Percentiles rank a stretch among this genome's conserved stretches.
These are phyloP conservation scores for Pugionium cornutum DNA, from an alignment of 345 rosid genomes.

Conservation along the genomic window DNA sequence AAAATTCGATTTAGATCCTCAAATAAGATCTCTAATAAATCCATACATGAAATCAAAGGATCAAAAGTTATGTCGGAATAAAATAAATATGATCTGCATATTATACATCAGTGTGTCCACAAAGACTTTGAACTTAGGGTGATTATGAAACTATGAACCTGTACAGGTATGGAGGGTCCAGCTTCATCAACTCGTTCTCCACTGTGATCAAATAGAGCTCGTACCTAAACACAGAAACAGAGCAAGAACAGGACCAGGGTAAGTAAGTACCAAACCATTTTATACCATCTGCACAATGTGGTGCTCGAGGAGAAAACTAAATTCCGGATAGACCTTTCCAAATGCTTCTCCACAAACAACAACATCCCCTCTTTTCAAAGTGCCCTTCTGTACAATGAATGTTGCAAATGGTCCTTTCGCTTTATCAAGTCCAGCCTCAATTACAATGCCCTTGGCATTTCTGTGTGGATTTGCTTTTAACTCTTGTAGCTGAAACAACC, in stretches of 20 bases:
- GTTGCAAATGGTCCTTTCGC: constrained; percentile 90
- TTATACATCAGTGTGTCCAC: constrained; percentile 13
- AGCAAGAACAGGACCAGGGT: constrained; percentile 11
- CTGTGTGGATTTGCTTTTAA: constrained; percentile 97
- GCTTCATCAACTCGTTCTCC: constrained; percentile 83
- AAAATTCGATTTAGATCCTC: constrained; percentile 21
- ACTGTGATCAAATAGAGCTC: constrained; percentile 85
- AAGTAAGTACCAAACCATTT: constrained; percentile 28
- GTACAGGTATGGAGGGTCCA: constrained; percentile 93
- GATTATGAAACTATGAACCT: constrained; percentile 54
- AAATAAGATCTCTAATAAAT: constrained; percentile 16
- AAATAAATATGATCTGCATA: constrained; percentile 17
- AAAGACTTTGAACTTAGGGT: constrained; percentile 3
- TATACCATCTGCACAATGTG: constrained; percentile 15
- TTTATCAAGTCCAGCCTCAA: constrained; percentile 94
- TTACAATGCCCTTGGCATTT: constrained; percentile 90
- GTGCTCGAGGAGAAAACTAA: constrained; percentile 17
- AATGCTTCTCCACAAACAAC: constrained; percentile 95
- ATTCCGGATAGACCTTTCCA: constrained; percentile 74
- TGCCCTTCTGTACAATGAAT: constrained; percentile 94
- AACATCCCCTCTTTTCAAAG: constrained; percentile 82
- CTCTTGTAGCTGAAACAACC: constrained; percentile 81
- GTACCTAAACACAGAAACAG: constrained; percentile 55
- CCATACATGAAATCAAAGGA: constrained; percentile 4
- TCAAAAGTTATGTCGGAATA: not conserved